Conservation (phyloP, 352 stramenopile species). For the Aphanomyces euteiches region DNA sequence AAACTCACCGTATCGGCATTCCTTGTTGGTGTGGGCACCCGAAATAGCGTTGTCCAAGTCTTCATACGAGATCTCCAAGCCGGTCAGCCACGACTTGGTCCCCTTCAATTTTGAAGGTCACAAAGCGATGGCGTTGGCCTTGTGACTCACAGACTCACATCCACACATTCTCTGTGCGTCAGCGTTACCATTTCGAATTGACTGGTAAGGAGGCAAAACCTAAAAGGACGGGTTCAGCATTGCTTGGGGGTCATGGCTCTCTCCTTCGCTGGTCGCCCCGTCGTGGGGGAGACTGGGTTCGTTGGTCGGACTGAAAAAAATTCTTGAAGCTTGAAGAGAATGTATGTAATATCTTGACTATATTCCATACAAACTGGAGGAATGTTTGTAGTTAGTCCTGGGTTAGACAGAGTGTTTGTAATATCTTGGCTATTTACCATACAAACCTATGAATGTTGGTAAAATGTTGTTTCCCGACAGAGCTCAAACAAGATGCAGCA, state of each 20-base stretch:
- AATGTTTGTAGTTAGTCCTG: no score
- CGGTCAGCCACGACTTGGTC: slow-evolving; percentile 93
- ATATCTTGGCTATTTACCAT: no score
- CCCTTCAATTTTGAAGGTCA: slow-evolving; percentile 94
- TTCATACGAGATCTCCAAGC: slow-evolving; percentile 75
- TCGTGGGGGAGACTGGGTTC: no score
- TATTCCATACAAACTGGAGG: no score
- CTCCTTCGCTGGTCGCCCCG: no score
- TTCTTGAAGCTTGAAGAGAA: no score
- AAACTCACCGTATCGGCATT: slow-evolving; percentile 87
- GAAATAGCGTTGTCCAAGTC: slow-evolving; percentile 56
- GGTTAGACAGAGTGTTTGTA: no score
- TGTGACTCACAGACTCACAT: slow-evolving; percentile 91
- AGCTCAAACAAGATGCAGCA: neutral
- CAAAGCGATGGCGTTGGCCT: slow-evolving; percentile 89
- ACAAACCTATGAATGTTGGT: neutral
- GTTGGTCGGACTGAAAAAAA: no score
- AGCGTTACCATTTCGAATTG: slow-evolving; percentile 24
- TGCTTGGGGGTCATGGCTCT: no score
- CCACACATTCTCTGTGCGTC: neutral
- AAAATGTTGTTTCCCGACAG: neutral
- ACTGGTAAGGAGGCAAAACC: slow-evolving; percentile 29
- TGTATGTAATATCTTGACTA: no score
- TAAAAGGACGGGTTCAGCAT: slow-evolving; percentile 30
- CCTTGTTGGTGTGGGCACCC: slow-evolving; percentile 43